phyloP scores from a whole-genome alignment of 2,329 filamentous ascomycete genomes.

The Coccinonectria pachysandricola region DNA sequence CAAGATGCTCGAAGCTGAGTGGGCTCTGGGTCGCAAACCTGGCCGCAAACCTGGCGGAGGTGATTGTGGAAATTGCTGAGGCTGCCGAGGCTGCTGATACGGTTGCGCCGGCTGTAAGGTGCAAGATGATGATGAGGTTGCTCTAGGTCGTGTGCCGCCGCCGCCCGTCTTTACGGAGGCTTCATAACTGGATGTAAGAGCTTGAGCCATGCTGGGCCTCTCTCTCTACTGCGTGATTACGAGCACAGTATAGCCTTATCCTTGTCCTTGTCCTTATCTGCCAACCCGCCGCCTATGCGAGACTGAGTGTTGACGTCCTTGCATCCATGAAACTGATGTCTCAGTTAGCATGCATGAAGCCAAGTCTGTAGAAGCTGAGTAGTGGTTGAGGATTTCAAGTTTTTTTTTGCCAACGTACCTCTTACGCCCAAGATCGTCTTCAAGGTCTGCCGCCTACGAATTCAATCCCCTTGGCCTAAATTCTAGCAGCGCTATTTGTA shows the following conservation, averaged over 20 bases:
- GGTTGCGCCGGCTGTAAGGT: conserved; percentile 2
- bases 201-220: conserved; percentile 17
- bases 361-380: no score
- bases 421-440: no score
- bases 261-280: conserved; percentile 1
- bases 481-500: no score
- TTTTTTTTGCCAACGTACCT: no score
- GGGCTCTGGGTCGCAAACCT: conserved; percentile 13
- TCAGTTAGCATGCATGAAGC: conserved; percentile 10
- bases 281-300: conserved; percentile 6
- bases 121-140: conserved; percentile 5
- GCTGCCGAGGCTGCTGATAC: conserved; percentile 5
- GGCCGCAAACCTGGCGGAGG: conserved; percentile 3
- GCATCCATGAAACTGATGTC: conserved; percentile 15
- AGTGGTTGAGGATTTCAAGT: no score
- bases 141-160: conserved; percentile 11
- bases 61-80: conserved; percentile 4
- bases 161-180: conserved; percentile 12
- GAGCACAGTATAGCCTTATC: background rate
- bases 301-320: conserved; percentile 13
- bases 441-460: no score
- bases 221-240: conserved; percentile 4
- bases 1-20: conserved; percentile 13
- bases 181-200: conserved; percentile 10
- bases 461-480: no score